These are phyloP conservation scores for Chytridiales sp. DNA, from an alignment of 371 early-diverging fungal species.

Conservation along the genomic window DNA sequence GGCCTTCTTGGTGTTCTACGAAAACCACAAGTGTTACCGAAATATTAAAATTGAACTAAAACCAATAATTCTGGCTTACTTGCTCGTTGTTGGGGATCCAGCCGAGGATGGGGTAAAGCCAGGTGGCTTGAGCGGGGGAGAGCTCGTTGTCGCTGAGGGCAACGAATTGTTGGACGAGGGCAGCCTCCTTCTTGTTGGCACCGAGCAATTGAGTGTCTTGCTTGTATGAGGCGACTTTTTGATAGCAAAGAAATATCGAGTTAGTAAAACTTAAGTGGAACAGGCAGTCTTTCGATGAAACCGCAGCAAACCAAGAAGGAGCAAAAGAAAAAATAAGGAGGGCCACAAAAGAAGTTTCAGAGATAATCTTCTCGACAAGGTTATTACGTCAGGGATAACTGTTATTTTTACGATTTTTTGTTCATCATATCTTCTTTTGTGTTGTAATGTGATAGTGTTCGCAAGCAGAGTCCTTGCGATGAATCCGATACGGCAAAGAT, in stretches of 20 bases:
- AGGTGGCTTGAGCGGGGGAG: conserved; percentile 49
- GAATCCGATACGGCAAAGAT: background rate
- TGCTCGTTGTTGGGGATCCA: conserved; percentile 66
- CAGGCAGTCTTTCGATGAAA: no score
- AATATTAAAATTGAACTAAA: no score
- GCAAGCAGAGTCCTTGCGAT: conserved; percentile 1
- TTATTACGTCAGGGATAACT: conserved; percentile 64
- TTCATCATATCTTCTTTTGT: background rate
- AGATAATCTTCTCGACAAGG: conserved; percentile 42
- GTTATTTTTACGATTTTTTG: conserved; percentile 36
- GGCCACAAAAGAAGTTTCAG: conserved; percentile 3
- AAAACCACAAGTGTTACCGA: background rate
- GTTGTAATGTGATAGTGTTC: background rate
- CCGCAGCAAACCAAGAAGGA: no score
- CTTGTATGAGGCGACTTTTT: conserved; percentile 64
- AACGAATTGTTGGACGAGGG: conserved; percentile 76
- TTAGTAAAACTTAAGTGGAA: no score
- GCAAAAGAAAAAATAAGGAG: conserved; percentile 15
- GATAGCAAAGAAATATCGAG: conserved; percentile 1
- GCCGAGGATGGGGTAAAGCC: conserved; percentile 71
- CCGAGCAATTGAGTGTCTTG: conserved; percentile 64
- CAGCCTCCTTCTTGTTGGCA: conserved; percentile 65
- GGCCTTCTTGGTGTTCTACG: conserved; percentile 55
- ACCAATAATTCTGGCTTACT: conserved; percentile 9
- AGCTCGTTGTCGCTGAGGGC: conserved; percentile 74